These are phyloP conservation scores for Marasmius fiardii DNA, from an alignment of 1,284 basidiomycete genomes.

Conservation along the genomic window DNA sequence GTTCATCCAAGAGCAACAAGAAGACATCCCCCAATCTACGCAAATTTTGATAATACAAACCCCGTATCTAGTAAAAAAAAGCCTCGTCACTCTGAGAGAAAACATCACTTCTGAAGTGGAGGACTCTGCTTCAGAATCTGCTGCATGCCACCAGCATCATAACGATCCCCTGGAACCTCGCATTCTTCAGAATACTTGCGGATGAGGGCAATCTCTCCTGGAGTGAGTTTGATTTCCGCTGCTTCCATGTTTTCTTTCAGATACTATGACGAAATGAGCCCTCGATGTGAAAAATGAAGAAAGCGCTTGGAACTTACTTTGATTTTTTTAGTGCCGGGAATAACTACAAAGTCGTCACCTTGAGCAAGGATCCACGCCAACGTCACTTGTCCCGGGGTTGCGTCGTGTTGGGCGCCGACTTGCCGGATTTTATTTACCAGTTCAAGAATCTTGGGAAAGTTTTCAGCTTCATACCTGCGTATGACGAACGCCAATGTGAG, in stretches of 20 bases:
- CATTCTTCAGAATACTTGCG: conserved; percentile 15
- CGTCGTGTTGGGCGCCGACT: conserved; percentile 29
- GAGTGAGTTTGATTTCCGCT: conserved; percentile 11
- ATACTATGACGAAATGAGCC: conserved; percentile 16
- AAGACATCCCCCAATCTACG: too few relatives aligned
- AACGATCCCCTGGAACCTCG: conserved; percentile 12
- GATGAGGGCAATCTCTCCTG: conserved; percentile 15
- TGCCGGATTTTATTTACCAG: conserved; percentile 33
- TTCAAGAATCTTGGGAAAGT: conserved; percentile 40
- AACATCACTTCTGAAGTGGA: conserved; percentile 2
- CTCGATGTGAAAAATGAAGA: neutral
- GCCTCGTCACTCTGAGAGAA: too few relatives aligned
- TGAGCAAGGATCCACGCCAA: conserved; percentile 46
- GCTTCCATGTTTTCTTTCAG: conserved; percentile 18
- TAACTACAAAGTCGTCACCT: conserved; percentile 37
- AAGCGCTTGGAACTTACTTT: conserved; percentile 3
- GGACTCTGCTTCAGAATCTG: conserved; percentile 3
- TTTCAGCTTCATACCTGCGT: conserved; percentile 28
- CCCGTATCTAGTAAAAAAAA: too few relatives aligned
- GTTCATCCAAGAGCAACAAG: too few relatives aligned
- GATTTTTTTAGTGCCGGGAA: conserved; percentile 32
- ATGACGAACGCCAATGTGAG: conserved; percentile 7
- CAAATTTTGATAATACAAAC: too few relatives aligned
- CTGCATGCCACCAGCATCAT: neutral
- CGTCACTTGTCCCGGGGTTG: conserved; percentile 38